Percentiles rank a stretch among this genome's conserved stretches.
Conservation (phyloP, 768 basidiomycete species). For the Auriscalpium microsporum region DNA sequence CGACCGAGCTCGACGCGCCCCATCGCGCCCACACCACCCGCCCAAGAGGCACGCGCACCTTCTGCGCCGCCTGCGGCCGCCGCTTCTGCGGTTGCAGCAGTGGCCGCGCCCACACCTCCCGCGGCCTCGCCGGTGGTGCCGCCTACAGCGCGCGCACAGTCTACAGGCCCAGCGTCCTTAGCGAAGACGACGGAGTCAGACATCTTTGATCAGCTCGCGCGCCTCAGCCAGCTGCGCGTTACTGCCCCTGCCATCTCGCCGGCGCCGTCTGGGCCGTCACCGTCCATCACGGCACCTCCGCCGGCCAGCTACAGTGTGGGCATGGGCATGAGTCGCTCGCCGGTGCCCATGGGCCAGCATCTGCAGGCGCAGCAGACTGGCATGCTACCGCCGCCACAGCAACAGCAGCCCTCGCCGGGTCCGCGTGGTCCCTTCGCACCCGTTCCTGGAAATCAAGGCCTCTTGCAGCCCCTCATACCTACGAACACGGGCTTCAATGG, state of each 20-base stretch:
- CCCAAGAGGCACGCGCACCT: conserved; percentile 25
- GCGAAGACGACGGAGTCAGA: conserved; percentile 63
- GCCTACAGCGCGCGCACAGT: conserved; percentile 14
- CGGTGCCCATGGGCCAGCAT: conserved; percentile 58
- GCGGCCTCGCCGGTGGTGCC: conserved; percentile 22
- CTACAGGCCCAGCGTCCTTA: conserved; percentile 23
- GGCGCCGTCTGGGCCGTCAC: conserved; percentile 23
- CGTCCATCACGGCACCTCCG: conserved; percentile 28
- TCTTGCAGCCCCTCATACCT: conserved; percentile 80
- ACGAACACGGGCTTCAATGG: conserved; percentile 74
- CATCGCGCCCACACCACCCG: conserved; percentile 32
- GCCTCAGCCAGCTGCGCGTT: conserved; percentile 49
- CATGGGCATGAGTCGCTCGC: conserved; percentile 63
- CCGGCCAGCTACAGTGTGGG: conserved; percentile 50
- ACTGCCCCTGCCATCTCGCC: conserved; percentile 25
- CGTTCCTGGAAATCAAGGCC: conserved; percentile 67
- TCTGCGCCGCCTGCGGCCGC: conserved; percentile 39
- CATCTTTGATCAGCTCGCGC: conserved; percentile 67
- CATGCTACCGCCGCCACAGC: conserved; percentile 53
- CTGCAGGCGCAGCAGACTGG: conserved; percentile 52
- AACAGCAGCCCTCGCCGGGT: conserved; percentile 65
- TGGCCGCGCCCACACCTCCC: conserved; percentile 26
- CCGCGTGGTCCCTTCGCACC: conserved; percentile 85
- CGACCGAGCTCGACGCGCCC: conserved; percentile 76
- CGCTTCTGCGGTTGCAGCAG: conserved; percentile 33